Evolutionary conservation across 2,329 filamentous ascomycete species (phyloP).

Genomic region (Trichoderma asperellum): DNA sequence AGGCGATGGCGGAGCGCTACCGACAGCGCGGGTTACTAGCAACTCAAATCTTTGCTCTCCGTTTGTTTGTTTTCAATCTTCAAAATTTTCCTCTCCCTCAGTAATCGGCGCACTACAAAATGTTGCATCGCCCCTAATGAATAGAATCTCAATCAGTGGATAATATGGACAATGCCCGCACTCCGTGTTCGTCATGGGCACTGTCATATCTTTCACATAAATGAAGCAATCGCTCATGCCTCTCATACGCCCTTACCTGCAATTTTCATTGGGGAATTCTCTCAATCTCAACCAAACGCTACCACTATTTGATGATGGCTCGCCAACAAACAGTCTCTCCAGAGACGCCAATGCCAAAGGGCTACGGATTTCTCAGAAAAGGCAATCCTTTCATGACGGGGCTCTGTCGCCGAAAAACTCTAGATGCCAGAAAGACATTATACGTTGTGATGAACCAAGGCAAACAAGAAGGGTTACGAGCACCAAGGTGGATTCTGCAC

Average conservation of each 20-base stretch:
- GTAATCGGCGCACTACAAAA: not conserved
- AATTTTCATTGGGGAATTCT: not conserved
- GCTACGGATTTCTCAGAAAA: constrained; percentile 49
- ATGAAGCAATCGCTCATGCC: not conserved
- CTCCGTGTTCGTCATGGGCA: not conserved
- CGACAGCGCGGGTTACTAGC: not conserved
- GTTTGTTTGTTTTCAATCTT: not conserved
- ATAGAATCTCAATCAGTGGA: not conserved
- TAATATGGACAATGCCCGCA: not conserved
- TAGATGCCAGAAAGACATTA: constrained; percentile 39
- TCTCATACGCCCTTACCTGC: not conserved
- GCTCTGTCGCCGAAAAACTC: constrained; percentile 46
- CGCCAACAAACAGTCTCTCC: constrained; percentile 34
- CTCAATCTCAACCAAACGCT: not conserved
- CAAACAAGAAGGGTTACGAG: constrained; percentile 44
- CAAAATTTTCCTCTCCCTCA: not conserved
- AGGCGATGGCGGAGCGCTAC: not conserved
- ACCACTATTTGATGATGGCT: constrained; percentile 1
- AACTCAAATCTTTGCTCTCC: not conserved
- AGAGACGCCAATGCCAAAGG: constrained; percentile 41
- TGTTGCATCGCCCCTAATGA: not conserved
- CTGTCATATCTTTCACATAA: not conserved
- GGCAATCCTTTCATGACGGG: constrained; percentile 49
- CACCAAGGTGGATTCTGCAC: constrained; percentile 42
- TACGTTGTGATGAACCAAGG: constrained; percentile 43